phyloP scores from a whole-genome alignment of 2,329 filamentous ascomycete genomes.

The Orbilia ellipsospora region DNA sequence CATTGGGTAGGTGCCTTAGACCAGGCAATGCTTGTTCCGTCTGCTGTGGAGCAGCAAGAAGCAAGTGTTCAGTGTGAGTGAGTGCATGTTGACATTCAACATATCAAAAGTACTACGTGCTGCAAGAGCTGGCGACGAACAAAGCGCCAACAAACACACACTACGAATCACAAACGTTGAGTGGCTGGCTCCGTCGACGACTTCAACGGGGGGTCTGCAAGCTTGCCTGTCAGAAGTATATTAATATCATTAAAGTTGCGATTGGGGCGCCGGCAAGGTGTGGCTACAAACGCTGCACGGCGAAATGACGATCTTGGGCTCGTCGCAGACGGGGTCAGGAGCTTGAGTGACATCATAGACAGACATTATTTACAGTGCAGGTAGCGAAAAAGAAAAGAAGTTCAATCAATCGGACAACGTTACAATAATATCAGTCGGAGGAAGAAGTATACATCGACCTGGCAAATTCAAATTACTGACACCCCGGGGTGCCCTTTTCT shows the following conservation, averaged over 20 bases:
- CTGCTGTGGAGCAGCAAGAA: not conserved
- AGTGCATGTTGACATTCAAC: too few species aligned
- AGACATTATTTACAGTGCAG: not conserved
- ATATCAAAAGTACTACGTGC: too few species aligned
- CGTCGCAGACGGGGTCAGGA: conserved; percentile 6
- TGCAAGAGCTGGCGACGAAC: too few species aligned
- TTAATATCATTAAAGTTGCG: not conserved
- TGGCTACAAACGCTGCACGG: conserved; percentile 29
- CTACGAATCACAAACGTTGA: too few species aligned
- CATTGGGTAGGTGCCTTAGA: conserved; percentile 31
- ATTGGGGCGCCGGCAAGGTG: conserved; percentile 1
- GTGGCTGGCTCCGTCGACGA: not conserved
- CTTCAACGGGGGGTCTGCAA: too few species aligned
- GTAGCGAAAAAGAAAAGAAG: too few species aligned
- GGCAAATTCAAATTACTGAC: not conserved
- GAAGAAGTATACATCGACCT: not conserved
- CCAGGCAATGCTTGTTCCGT: not conserved
- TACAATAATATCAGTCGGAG: not conserved
- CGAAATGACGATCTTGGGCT: conserved; percentile 2
- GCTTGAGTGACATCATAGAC: conserved; percentile 14
- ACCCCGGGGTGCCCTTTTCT: too few species aligned
- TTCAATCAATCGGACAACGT: too few species aligned
- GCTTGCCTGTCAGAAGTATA: conserved; percentile 4
- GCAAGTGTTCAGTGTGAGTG: not conserved
- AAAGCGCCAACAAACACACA: too few species aligned